Conservation (phyloP, 1,139 yeast genomes). For the Meyerozyma athensensis region DNA sequence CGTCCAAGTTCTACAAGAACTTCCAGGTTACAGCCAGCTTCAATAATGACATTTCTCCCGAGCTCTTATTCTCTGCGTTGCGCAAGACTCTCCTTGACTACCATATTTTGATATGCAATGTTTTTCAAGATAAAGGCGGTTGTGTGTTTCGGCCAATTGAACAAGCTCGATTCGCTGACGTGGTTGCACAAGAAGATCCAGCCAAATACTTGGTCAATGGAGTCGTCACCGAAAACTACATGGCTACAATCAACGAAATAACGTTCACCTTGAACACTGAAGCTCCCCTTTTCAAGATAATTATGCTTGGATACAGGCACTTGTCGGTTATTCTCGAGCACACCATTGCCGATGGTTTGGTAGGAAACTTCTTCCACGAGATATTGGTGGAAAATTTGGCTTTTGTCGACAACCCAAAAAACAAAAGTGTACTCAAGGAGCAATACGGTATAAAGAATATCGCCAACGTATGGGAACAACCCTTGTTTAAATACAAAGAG, state of each 20-base stretch:
- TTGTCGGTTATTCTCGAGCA: constrained; percentile 35
- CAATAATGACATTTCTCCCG: constrained; percentile 18
- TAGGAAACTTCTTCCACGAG: constrained; percentile 37
- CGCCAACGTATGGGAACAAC: constrained; percentile 6
- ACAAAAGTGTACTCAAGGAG: constrained; percentile 7
- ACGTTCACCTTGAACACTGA: constrained; percentile 8
- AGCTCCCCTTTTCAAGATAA: constrained; percentile 28
- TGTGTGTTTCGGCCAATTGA: constrained; percentile 23
- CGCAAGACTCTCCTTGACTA: constrained; percentile 31
- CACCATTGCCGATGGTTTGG: constrained; percentile 40
- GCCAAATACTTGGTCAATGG: constrained; percentile 15
- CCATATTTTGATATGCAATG: constrained; percentile 31
- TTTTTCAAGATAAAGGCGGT: constrained; percentile 15
- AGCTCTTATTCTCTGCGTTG: constrained; percentile 23
- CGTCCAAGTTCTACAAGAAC: constrained; percentile 24
- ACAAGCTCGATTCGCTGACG: constrained; percentile 19
- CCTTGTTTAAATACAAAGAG: constrained; percentile 17
- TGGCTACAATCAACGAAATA: constrained; percentile 22
- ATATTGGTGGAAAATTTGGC: constrained; percentile 28
- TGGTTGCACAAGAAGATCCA: constrained; percentile 16
- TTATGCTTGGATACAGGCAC: constrained; percentile 20
- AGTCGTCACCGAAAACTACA: constrained; percentile 21
- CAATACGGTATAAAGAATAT: constrained; percentile 14
- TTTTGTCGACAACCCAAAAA: constrained; percentile 13
- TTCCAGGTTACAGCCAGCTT: constrained; percentile 36